Evolutionary conservation across 2,329 filamentous ascomycete species (phyloP).

Genomic region (Trichoderma simmonsii): DNA sequence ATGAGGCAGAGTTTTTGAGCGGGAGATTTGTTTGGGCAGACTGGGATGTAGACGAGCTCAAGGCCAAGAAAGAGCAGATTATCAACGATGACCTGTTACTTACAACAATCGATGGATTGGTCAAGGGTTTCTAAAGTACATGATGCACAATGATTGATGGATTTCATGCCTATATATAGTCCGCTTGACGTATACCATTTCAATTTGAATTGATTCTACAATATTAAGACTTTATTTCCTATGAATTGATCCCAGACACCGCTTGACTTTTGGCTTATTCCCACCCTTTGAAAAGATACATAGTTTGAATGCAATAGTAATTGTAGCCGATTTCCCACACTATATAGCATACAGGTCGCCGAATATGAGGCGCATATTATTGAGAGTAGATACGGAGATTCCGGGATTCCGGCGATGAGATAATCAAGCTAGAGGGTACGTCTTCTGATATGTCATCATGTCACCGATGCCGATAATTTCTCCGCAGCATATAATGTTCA

Average conservation of each 20-base stretch:
- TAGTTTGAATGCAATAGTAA: background rate
- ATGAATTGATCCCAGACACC: background rate
- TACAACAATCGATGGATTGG: background rate
- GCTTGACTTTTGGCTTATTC: no score
- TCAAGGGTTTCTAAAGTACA: background rate
- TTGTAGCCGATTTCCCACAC: accelerated
- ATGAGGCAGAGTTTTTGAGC: background rate
- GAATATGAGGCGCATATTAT: background rate
- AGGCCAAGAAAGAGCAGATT: background rate
- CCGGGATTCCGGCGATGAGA: background rate
- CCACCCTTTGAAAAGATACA: no score
- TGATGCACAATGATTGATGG: background rate
- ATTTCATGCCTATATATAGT: no score
- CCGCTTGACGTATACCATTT: background rate
- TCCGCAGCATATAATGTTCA: background rate
- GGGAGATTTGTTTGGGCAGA: background rate
- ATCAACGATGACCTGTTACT: background rate
- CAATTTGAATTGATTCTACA: background rate
- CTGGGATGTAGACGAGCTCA: background rate
- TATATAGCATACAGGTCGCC: accelerated
- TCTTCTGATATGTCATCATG: background rate
- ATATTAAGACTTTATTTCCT: background rate
- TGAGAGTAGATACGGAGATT: background rate
- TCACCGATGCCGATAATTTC: background rate
- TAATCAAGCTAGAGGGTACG: background rate